Conservation (phyloP, 345 rosid species). For the Citrus mangshanensis region DNA sequence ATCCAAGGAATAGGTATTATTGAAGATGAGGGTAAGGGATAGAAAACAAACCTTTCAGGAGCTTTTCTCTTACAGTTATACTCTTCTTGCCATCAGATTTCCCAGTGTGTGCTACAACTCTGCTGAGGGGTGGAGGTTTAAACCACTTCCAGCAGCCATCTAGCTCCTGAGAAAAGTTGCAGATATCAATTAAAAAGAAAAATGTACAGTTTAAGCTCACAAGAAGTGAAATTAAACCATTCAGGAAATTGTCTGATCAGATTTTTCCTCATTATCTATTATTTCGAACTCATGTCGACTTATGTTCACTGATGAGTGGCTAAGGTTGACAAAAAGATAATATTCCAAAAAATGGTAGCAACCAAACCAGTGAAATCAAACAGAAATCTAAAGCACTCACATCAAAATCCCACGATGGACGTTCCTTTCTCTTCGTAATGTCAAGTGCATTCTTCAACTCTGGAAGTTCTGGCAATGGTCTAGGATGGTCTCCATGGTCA, state of each 20-base stretch:
- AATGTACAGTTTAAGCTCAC: neutral
- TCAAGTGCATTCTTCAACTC: conserved; percentile 49
- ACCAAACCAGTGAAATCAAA: neutral
- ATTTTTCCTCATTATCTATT: neutral
- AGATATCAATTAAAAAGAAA: neutral
- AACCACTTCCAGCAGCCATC: conserved; percentile 54
- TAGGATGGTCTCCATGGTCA: conserved; percentile 56
- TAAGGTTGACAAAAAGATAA: neutral
- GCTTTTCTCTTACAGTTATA: conserved; percentile 29
- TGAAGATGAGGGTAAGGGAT: neutral
- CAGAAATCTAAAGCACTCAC: conserved; percentile 21
- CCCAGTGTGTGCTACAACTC: conserved; percentile 17
- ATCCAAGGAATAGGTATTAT: neutral
- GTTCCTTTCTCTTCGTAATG: conserved; percentile 39
- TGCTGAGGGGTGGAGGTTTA: conserved; percentile 49
- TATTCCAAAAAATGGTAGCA: neutral
- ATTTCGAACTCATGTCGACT: neutral
- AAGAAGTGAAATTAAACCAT: neutral
- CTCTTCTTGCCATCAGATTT: conserved; percentile 25
- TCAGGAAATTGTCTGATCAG: neutral
- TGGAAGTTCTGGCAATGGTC: conserved; percentile 43
- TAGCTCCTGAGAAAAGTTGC: conserved; percentile 34
- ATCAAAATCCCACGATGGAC: conserved; percentile 55
- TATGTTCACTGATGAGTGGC: neutral
- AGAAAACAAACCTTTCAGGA: conserved; percentile 40